phyloP scores from a whole-genome alignment of 331 rosid genomes.

The Pyrus hybrid region DNA sequence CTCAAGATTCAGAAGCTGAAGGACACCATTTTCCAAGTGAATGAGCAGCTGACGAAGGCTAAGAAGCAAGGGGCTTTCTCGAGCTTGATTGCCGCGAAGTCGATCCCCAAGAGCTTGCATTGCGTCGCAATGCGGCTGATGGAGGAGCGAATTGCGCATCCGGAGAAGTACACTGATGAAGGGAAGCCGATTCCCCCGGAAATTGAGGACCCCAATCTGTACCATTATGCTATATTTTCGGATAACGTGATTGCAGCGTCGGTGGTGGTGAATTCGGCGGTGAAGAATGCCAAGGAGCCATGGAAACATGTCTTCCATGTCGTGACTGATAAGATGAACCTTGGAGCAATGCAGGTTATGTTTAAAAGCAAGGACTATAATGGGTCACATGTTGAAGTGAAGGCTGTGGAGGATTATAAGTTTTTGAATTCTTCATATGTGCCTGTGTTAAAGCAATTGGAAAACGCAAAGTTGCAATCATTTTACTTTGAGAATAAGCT shows the following conservation, averaged over 20 bases:
- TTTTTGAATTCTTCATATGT: slow-evolving; percentile 86
- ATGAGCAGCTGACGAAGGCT: slow-evolving; percentile 78
- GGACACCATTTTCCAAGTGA: slow-evolving; percentile 35
- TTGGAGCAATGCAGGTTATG: slow-evolving; percentile 98
- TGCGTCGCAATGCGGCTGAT: slow-evolving; percentile 86
- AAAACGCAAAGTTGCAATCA: slow-evolving; percentile 71
- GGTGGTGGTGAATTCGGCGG: slow-evolving; percentile 87
- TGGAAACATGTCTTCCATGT: slow-evolving; percentile 97
- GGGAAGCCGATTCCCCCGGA: slow-evolving; percentile 63
- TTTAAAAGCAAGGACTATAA: slow-evolving; percentile 77
- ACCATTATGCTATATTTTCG: slow-evolving; percentile 88
- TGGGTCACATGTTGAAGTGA: slow-evolving; percentile 23
- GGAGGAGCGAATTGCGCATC: slow-evolving; percentile 92
- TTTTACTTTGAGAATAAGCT: slow-evolving; percentile 92
- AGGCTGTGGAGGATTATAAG: slow-evolving; percentile 92
- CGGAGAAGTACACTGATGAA: slow-evolving; percentile 66
- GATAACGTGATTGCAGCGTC: slow-evolving; percentile 91
- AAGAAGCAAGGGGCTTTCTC: slow-evolving; percentile 98
- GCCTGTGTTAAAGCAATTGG: slow-evolving; percentile 80
- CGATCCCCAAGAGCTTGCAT: slow-evolving; percentile 88
- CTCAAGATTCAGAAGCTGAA: too few species aligned
- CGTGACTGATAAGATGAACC: slow-evolving; percentile 96
- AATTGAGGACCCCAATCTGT: slow-evolving; percentile 73
- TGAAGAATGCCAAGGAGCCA: slow-evolving; percentile 81
- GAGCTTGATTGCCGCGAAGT: slow-evolving; percentile 84